phyloP scores from a whole-genome alignment of 768 basidiomycete genomes.

The Floccularia luteovirens region DNA sequence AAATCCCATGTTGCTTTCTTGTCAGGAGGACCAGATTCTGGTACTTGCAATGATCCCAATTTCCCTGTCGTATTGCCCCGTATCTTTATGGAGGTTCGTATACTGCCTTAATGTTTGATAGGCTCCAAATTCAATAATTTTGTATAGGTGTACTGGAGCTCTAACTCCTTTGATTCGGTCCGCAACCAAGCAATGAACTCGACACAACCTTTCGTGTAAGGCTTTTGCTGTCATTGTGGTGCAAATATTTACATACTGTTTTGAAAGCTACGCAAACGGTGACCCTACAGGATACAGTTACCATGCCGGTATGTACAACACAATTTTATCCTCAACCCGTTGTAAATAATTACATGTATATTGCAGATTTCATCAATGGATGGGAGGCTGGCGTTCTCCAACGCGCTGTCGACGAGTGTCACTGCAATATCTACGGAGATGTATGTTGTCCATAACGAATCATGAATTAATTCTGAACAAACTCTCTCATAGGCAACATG shows the following conservation, averaged over 20 bases:
- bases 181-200: conserved; percentile 29
- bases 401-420: conserved; percentile 45
- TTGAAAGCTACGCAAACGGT: conserved; percentile 29
- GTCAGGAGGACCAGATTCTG: conserved; percentile 26
- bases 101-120: conserved; percentile 5
- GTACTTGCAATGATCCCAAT: conserved; percentile 25
- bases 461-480: conserved; percentile 1
- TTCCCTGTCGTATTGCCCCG: conserved; percentile 29
- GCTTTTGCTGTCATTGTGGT: neutral
- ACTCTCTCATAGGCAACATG: conserved; percentile 25
- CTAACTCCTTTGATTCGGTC: conserved; percentile 15
- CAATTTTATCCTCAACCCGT: neutral
- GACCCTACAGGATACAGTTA: conserved; percentile 48
- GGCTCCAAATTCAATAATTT: neutral
- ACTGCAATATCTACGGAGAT: conserved; percentile 38
- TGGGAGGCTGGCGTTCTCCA: conserved; percentile 53
- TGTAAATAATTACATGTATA: neutral
- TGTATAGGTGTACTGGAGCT: conserved; percentile 22
- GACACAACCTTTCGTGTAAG: conserved; percentile 34
- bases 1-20: conserved; percentile 30
- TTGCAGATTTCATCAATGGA: conserved; percentile 48
- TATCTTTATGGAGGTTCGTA: conserved; percentile 27
- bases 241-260: neutral
- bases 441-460: conserved; percentile 15
- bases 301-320: conserved; percentile 32